These are phyloP conservation scores for Lophium mytilinum DNA, from an alignment of 495 filamentous ascomycete species.

Conservation along the genomic window DNA sequence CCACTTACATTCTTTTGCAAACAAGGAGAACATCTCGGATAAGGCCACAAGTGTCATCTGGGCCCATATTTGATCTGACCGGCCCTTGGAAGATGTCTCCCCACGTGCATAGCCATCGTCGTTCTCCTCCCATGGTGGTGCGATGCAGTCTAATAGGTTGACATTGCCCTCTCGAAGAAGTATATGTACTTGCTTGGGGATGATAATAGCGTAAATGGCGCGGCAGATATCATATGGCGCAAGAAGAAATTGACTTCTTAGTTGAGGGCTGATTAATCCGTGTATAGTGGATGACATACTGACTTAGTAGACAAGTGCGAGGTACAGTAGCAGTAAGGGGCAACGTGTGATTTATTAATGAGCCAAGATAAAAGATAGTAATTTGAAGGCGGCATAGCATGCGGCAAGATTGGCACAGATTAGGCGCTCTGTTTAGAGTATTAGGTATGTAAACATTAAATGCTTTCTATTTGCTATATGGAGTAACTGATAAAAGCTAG, in stretches of 20 bases:
- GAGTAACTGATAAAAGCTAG: too few relatives aligned
- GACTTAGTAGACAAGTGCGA: too few relatives aligned
- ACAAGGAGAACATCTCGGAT: not conserved
- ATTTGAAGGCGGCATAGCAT: too few relatives aligned
- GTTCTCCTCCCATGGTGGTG: not conserved
- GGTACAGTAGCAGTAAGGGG: too few relatives aligned
- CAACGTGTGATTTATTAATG: too few relatives aligned
- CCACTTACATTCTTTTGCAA: not conserved
- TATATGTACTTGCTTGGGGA: not conserved
- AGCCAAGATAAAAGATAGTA: too few relatives aligned
- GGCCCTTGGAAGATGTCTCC: not conserved
- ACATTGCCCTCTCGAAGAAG: not conserved
- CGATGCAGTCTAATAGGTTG: not conserved
- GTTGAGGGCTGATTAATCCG: not conserved
- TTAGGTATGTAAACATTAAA: too few relatives aligned
- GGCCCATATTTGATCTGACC: not conserved
- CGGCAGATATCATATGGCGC: not conserved
- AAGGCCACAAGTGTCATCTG: not conserved
- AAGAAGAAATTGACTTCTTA: not conserved
- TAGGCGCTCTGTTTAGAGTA: too few relatives aligned
- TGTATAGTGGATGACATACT: not conserved
- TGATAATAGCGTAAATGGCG: not conserved
- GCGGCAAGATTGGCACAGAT: too few relatives aligned
- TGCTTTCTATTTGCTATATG: too few relatives aligned
- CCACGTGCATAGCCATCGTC: not conserved